Evolutionary conservation across 768 basidiomycete genomes (phyloP).

Genomic region (Pisolithus tinctorius): DNA sequence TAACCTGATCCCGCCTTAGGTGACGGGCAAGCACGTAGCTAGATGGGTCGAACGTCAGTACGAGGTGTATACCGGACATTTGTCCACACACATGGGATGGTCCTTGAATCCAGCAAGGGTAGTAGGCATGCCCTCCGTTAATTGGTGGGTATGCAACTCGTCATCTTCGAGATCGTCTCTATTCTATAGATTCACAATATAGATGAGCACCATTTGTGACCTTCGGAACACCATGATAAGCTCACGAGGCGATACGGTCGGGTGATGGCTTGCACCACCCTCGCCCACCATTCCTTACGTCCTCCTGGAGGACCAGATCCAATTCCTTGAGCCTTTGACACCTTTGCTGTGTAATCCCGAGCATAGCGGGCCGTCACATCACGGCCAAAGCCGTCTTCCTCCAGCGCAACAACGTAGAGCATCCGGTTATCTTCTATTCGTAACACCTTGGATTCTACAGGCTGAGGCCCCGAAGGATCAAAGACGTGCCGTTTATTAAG

Average conservation of each 20-base stretch:
- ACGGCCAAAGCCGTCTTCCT: slow-evolving; percentile 88
- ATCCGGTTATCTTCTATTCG: slow-evolving; percentile 66
- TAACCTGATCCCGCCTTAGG: slow-evolving; percentile 80
- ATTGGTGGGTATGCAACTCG: slow-evolving; percentile 68
- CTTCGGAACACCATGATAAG: slow-evolving; percentile 11
- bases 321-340: slow-evolving; percentile 69
- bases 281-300: slow-evolving; percentile 82
- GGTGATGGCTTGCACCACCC: slow-evolving; percentile 52
- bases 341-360: slow-evolving; percentile 69
- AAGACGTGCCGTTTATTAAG: slow-evolving; percentile 79
- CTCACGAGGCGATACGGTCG: slow-evolving; percentile 81
- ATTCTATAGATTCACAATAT: slow-evolving; percentile 42
- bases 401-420: slow-evolving; percentile 88
- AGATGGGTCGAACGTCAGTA: slow-evolving; percentile 4
- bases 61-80: slow-evolving; percentile 1
- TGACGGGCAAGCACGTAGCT: slow-evolving; percentile 85
- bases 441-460: slow-evolving; percentile 10
- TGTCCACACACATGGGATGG: slow-evolving; percentile 70
- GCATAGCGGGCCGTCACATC: slow-evolving; percentile 93
- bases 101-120: slow-evolving; percentile 90
- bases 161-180: slow-evolving; percentile 92
- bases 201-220: slow-evolving; percentile 11
- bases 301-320: slow-evolving; percentile 42
- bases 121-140: slow-evolving; percentile 90
- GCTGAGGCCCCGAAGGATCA: slow-evolving; percentile 49